phyloP scores from a whole-genome alignment of 208 protist species.

The Endotrypanum monterogeii region DNA sequence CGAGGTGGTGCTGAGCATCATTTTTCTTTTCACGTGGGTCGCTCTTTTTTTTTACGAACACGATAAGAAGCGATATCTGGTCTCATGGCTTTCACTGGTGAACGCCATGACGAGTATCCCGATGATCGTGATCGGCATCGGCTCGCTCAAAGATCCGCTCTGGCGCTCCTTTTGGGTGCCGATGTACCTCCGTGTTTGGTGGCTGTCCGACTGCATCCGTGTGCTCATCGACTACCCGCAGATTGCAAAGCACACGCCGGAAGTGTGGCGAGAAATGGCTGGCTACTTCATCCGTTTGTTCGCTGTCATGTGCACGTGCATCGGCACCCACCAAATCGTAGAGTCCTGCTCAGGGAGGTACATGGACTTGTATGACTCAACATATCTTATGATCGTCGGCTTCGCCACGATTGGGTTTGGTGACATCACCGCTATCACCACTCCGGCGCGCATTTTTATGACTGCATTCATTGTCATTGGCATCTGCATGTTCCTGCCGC shows the following conservation, averaged over 20 bases:
- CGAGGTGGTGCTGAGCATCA: slow-evolving; percentile 71
- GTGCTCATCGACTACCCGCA: slow-evolving; percentile 76
- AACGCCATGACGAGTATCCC: slow-evolving; percentile 75
- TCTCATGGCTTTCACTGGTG: slow-evolving; percentile 69
- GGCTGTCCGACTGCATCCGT: slow-evolving; percentile 63
- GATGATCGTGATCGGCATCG: slow-evolving; percentile 78
- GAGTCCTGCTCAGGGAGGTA: slow-evolving; percentile 58
- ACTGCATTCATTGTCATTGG: slow-evolving; percentile 69
- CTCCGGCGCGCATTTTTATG: slow-evolving; percentile 71
- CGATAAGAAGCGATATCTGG: slow-evolving; percentile 62
- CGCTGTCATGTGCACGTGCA: slow-evolving; percentile 70
- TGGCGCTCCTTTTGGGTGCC: slow-evolving; percentile 74
- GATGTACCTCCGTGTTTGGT: slow-evolving; percentile 86
- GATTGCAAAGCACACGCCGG: slow-evolving; percentile 48
- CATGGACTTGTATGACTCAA: slow-evolving; percentile 66
- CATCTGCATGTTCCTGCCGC: slow-evolving; percentile 76
- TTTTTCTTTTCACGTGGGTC: slow-evolving; percentile 76
- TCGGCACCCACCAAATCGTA: slow-evolving; percentile 76
- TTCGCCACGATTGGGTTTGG: slow-evolving; percentile 84
- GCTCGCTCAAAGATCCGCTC: slow-evolving; percentile 38
- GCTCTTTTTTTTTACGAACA: slow-evolving; percentile 64
- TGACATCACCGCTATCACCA: slow-evolving; percentile 52
- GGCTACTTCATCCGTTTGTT: slow-evolving; percentile 69
- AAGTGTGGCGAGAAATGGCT: slow-evolving; percentile 61
- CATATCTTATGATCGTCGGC: slow-evolving; percentile 74